Evolutionary conservation across 75 land plant genomes (phyloP), one percentile per base, ranked within the genome.

Genomic region (Chamaecyparis obtusa): DNA sequence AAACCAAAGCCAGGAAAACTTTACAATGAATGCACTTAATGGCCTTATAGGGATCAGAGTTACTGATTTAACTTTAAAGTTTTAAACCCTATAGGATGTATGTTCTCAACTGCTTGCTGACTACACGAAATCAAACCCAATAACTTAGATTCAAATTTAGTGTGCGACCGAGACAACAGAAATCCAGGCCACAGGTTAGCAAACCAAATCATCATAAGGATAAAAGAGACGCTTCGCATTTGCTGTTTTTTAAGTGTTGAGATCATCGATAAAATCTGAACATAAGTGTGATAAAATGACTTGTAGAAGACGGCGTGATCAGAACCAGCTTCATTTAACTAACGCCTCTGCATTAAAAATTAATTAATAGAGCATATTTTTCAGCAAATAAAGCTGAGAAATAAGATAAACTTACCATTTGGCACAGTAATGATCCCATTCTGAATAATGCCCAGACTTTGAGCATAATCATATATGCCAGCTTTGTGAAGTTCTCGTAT

Each of bases 401-500:
- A 19, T 19, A 27, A 27, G 33, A 81, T 46, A 44, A 81, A 10
- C 49, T 81, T 44, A 81, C 54, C 54, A 78, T 78, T 78, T 81
- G 46, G 83, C 49, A 81, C 54, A 46, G 48, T 49, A 81, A 81
- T 81, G 30, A 11, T 46, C 30, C 49, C 83, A 81, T 46, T 81
- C 15, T 81, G 83, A 81, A 81, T 46, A 46, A 81, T 46, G 5
- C 83, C 83, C 9, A 81, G 33, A 44, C 83, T 46, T 5, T 81
- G 33, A 46, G 83, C 83, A 46, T 81, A 81, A 46, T 81, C 83
- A 46, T 81, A 81, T 27, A 46, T 46, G 9, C 54, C 49, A 81
- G 83, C 83, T 46, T 81, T 41, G 9, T 46, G 83, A 46, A 46
- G 14, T 30, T 81, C 54, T 10, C 48, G 30, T 14, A 81, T 46